Evolutionary conservation across 257 asterid genomes (phyloP).

Genomic region (Plantago elongata): DNA sequence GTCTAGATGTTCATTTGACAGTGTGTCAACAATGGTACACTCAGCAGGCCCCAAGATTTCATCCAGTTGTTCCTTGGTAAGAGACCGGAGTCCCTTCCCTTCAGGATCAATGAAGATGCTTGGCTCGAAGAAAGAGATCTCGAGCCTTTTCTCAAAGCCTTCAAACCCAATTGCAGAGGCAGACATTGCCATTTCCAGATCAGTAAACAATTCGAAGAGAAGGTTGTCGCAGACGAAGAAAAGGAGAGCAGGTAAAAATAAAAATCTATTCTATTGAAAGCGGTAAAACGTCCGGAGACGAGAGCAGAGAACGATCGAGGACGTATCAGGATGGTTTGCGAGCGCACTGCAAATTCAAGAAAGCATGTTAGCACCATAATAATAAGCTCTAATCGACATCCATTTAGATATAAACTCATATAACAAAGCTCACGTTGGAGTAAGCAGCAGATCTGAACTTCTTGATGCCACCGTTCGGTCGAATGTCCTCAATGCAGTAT

Average conservation of each 20-base stretch:
- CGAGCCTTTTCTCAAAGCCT: conserved; percentile 42
- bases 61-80: conserved; percentile 30
- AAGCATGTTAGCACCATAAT: background rate
- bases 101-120: conserved; percentile 30
- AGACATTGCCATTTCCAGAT: conserved; percentile 23
- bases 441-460: conserved; percentile 47
- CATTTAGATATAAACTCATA: background rate
- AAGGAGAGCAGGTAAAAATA: conserved; percentile 17
- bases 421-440: conserved; percentile 33
- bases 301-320: conserved; percentile 1
- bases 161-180: conserved; percentile 36
- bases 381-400: background rate
- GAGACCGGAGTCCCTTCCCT: conserved; percentile 33
- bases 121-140: conserved; percentile 33
- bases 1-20: conserved; percentile 37
- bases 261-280: conserved; percentile 7
- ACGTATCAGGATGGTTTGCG: conserved; percentile 38
- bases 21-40: conserved; percentile 32
- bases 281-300: conserved; percentile 8
- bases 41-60: conserved; percentile 37
- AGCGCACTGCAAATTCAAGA: conserved; percentile 24
- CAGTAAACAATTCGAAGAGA: conserved; percentile 3
- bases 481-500: conserved; percentile 38
- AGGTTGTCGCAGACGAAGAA: conserved; percentile 8
- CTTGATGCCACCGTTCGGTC: conserved; percentile 44